Conservation (phyloP, 2,329 filamentous ascomycete genomes). For the Claviceps purpurea region DNA sequence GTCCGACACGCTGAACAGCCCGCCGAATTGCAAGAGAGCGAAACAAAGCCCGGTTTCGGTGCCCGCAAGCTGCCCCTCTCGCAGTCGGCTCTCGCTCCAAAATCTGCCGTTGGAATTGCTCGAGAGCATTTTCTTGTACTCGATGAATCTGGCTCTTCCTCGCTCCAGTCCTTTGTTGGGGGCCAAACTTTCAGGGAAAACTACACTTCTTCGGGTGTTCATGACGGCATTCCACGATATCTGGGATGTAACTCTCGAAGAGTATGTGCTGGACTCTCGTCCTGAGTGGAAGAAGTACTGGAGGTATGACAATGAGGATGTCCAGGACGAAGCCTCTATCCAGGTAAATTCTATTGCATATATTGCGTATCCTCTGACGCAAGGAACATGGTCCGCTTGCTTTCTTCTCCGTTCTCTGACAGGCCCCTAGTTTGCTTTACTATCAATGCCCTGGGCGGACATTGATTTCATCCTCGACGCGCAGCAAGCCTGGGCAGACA, state of each 20-base stretch:
- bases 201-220: constrained; percentile 17
- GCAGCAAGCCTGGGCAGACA: too few species aligned
- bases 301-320: too few species aligned
- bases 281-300: too few species aligned
- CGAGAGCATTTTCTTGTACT: constrained; percentile 37
- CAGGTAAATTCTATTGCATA: too few species aligned
- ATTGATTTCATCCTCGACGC: constrained; percentile 31
- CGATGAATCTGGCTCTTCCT: constrained; percentile 10
- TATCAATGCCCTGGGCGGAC: constrained; percentile 27
- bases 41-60: constrained; percentile 8
- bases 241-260: constrained; percentile 5
- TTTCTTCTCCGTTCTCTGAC: too few species aligned
- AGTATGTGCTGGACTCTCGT: constrained; percentile 11
- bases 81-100: constrained; percentile 16
- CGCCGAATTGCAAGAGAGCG: constrained; percentile 11
- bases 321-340: too few species aligned
- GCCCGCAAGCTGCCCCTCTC: too few species aligned
- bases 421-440: constrained; percentile 25
- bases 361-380: too few species aligned
- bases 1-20: constrained; percentile 2
- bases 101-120: constrained; percentile 38
- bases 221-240: too few species aligned
- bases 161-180: constrained; percentile 31
- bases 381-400: neutral
- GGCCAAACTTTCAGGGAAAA: constrained; percentile 28